Percentiles rank a stretch among this genome's conserved stretches.
Conservation (phyloP, 2,329 filamentous ascomycete species). For the Niveomyces coronatus region DNA sequence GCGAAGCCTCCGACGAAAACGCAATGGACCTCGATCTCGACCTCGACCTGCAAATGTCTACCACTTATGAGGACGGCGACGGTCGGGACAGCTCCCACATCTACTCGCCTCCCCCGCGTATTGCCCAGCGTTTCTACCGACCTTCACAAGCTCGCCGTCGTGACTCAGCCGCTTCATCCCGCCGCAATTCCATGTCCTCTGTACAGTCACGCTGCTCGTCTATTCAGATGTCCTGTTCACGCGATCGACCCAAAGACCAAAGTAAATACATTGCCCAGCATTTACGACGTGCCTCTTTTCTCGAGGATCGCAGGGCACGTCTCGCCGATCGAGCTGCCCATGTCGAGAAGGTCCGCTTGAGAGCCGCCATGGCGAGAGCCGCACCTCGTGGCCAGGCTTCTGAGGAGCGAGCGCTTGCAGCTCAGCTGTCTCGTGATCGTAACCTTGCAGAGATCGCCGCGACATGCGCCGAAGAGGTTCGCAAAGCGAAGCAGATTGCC, state of each 20-base stretch:
- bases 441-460: constrained; percentile 75
- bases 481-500: constrained; percentile 71
- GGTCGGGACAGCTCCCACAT: constrained; percentile 26
- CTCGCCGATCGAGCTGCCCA: constrained; percentile 72
- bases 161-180: constrained; percentile 67
- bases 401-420: constrained; percentile 68
- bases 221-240: constrained; percentile 42
- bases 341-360: constrained; percentile 70
- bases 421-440: constrained; percentile 67
- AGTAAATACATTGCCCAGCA: constrained; percentile 73
- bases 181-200: constrained; percentile 71
- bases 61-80: constrained; percentile 25
- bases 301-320: constrained; percentile 70
- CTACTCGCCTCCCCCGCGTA: constrained; percentile 60
- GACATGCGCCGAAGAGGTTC: constrained; percentile 72
- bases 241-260: constrained; percentile 48
- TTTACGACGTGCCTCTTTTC: constrained; percentile 66
- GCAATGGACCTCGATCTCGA: constrained; percentile 18
- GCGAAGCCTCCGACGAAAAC: constrained; percentile 19
- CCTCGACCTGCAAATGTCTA: constrained; percentile 29
- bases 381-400: constrained; percentile 54
- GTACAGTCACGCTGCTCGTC: constrained; percentile 59
- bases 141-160: constrained; percentile 56
- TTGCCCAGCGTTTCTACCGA: constrained; percentile 69
- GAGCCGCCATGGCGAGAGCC: constrained; percentile 65